These are phyloP conservation scores for Hordeum pubiflorum DNA, from an alignment of 202 grass and related monocot genomes.

Conservation along the genomic window DNA sequence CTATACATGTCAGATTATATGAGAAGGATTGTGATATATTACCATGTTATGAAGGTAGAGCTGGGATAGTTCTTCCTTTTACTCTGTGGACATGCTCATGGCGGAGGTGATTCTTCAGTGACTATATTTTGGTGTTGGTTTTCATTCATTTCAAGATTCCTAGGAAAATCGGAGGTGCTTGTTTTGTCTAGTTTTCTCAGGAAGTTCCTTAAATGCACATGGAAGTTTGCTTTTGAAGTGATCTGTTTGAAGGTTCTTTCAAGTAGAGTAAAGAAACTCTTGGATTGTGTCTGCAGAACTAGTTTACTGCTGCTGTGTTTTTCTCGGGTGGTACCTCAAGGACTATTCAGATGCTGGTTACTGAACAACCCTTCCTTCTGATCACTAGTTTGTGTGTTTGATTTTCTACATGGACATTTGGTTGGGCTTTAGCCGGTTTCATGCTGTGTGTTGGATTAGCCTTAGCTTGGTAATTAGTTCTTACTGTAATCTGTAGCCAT, in stretches of 20 bases:
- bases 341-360: neutral
- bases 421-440: neutral
- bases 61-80: neutral
- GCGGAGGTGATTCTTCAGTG: neutral
- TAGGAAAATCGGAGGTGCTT: neutral
- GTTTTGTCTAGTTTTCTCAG: neutral
- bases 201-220: neutral
- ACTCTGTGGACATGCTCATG: neutral
- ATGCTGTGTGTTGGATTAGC: neutral
- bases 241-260: constrained; percentile 15
- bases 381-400: neutral
- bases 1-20: neutral
- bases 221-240: neutral
- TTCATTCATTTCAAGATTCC: neutral
- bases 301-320: neutral
- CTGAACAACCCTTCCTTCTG: neutral
- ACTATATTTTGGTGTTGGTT: neutral
- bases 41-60: neutral
- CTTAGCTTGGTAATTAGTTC: neutral
- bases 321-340: neutral
- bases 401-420: neutral
- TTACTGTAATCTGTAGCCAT: neutral
- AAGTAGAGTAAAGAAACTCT: neutral
- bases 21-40: neutral
- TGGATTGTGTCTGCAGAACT: neutral